Base-by-base conservation (phyloP, 202 grass and related monocot species). In the Carex arenaria region DNA sequence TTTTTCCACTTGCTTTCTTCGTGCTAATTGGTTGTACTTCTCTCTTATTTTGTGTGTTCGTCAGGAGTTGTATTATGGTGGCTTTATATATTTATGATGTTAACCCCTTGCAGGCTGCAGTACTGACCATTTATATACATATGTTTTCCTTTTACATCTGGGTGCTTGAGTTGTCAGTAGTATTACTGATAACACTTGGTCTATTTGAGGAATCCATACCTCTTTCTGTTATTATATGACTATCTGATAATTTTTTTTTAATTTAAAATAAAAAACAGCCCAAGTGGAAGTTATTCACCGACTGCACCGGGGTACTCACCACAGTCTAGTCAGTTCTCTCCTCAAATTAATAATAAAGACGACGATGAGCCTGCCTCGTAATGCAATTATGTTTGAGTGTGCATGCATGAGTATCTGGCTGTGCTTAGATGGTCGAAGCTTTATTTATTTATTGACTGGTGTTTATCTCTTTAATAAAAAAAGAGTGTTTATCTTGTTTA, bases 221-320 rank as follows among this genome's bases (percentile, higher is more conserved):
- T 31, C 9, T 72, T 61, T 64, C 64, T 49, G 12, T 54, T 66
- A 19, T 17, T 62, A 45, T 52, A 28, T 61, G 42, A 60, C 2
- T 22, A 18, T 59, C 64, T 56, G 23, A 68, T 20, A 63, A 51
- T 6, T 6, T 0, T 1, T 52, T 43, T 20, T 14, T 6, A 76
- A 15, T 28, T n/a, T n/a, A 18, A 70, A 78, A 49, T 32, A n/a
- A 30, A 8, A 19, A 86, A 71, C 94, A 98, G 95, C 57, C 95
- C 95, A 32, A 98, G 89, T 30, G 93, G 82, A 43, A 94, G 95
- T 89, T 95, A 98, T 80, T 95, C 95, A 20, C 95, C 95, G 17
- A 95, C 95, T 63, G 93, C 95, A 18, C 95, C 90, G 3, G 95
- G 95, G 18, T 98, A 98, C 80, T 95, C 95, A 9, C 92, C 93